phyloP scores from a whole-genome alignment of 495 filamentous ascomycete species.

The Neurospora sp. region DNA sequence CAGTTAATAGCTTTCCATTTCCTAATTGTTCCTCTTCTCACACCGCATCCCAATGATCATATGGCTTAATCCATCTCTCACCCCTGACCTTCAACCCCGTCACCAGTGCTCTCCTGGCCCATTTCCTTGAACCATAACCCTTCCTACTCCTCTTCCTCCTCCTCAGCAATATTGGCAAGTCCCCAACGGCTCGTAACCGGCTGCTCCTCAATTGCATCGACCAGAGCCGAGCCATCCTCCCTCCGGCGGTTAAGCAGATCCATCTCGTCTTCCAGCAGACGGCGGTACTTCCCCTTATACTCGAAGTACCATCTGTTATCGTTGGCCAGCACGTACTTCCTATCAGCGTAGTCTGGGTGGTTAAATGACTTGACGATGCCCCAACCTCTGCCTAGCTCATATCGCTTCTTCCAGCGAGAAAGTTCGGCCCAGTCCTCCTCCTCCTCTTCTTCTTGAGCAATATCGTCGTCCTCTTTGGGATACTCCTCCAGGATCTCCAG shows the following conservation, averaged over 20 bases:
- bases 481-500: background rate
- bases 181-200: background rate
- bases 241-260: background rate
- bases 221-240: background rate
- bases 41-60: background rate
- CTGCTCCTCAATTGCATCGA: background rate
- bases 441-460: background rate
- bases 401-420: background rate
- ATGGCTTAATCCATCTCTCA: background rate
- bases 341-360: background rate
- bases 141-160: background rate
- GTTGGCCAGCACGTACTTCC: background rate
- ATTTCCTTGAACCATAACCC: background rate
- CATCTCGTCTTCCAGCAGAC: background rate
- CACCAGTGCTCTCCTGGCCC: background rate
- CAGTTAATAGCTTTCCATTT: background rate
- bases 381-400: background rate
- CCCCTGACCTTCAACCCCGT: background rate
- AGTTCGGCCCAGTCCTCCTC: background rate
- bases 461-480: background rate
- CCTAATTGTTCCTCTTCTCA: background rate
- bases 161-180: rapidly evolving
- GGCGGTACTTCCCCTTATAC: background rate
- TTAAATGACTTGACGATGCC: background rate
- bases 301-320: background rate